Base-by-base conservation (phyloP, 495 filamentous ascomycete species). In the Neurospora africana region DNA sequence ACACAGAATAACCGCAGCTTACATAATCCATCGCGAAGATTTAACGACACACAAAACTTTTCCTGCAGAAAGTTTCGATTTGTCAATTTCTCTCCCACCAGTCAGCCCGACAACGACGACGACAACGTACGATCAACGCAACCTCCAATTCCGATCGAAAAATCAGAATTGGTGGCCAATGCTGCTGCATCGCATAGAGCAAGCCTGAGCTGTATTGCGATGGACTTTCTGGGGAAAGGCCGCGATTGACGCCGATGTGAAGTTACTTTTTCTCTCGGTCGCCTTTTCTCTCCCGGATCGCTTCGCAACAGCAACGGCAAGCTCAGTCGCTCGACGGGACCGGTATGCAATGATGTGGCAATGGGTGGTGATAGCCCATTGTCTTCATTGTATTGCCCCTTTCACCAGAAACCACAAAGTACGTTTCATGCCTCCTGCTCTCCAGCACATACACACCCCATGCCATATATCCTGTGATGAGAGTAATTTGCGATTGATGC, bases 401-500 rank as follows among this genome's bases (percentile, higher is more conserved):
- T 38, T 1, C 15, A 61, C 1, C 15, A 19, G 2, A 33, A 1
- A 33, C 5, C 53, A 65, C 53, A 65, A 65, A 27, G 53, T 65
- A 33, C 53, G 53, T 33, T 65, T 33, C 1, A 33, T 19, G 15
- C 5, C 13, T 19, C 6, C 53, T 33, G 27, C 35, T 17, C 6
- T 17, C 7, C 53, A 33, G 27, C 43, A 67, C 27, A 27, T 13
- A 21, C 40, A 61, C 69, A 15, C 21, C 44, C 30, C 23, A 69
- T 65, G 19, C 30, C 23, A 69, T 65, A 33, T 65, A 65, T 65
- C 27, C 53, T 65, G 53, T 79, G 77, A 79, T 79, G 77, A 79
- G 74, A 69, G 72, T 78, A 79, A 79, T 79, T 79, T 79, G 77
- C 77, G 77, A 79, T 79, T 79, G 77, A 79, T 79, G 74, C 77